Evolutionary conservation across 2,329 filamentous ascomycete species (phyloP), one percentile per base, ranked within the genome.

Genomic region (Pestalotiopsis fici): DNA sequence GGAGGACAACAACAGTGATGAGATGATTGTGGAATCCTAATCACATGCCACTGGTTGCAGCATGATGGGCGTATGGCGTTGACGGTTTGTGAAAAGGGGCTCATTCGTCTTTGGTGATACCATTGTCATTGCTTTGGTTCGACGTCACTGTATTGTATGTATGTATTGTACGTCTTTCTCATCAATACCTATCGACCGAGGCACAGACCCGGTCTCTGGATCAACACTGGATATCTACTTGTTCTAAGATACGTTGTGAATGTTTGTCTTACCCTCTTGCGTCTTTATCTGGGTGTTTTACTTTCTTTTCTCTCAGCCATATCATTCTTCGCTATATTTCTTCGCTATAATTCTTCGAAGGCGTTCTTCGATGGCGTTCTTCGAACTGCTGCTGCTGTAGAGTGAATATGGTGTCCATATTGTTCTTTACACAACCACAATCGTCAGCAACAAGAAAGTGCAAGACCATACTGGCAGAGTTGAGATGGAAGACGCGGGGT

Each of bases 1-100:
- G 23, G 82, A 83, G 18, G 78, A 81, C 12, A 74, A 78, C 13
- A 82, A 83, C 18, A 50, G 43, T 18, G 81, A 80, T 21, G 82
- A 71, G 18, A 77, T 78, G 74, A 69, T 72, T 15, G 63, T 77
- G 39, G 76, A 78, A 56, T 37, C 72, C 57, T 75, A 67, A 72
- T 63, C 21, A 27, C 54, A 15, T 23, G 35, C 50, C 25, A 35
- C 57, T 31, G 11, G 4, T 12, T n/a, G 28, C 11, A 35, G 57
- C 28, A 21, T 28, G 13, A 28, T 50, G 59, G 50, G 27, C 23
- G 15, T 55, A 27, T 39, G 64, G 64, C 55, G 64, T 66, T 66
- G 64, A n/a, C 5, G 64, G 27, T n/a, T 60, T 60, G 39, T 6
- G 27, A 13, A 56, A 39, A 35, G 47, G 47, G 59, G 11, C 7